Conservation (phyloP, 2,329 filamentous ascomycete genomes). For the Ceratocystis smalleyi region DNA sequence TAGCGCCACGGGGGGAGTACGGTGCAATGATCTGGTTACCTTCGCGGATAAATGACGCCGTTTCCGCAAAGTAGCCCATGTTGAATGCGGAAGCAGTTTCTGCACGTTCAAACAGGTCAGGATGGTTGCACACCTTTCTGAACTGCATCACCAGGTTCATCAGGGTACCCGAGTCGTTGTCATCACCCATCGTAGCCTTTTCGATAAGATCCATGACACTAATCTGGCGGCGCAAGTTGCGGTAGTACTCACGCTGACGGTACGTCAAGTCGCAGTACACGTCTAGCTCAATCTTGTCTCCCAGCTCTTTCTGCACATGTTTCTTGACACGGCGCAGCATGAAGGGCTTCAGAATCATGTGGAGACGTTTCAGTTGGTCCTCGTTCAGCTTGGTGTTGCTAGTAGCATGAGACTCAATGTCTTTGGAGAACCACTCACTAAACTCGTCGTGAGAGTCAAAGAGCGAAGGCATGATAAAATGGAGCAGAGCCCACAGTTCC, state of each 20-base stretch:
- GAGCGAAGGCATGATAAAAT: conserved; percentile 99
- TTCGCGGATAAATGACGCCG: conserved; percentile 85
- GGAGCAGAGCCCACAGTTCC: conserved; percentile 88
- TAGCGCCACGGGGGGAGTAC: conserved; percentile 75
- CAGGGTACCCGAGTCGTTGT: conserved; percentile 83
- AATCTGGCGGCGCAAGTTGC: conserved; percentile 86
- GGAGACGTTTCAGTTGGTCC: conserved; percentile 86
- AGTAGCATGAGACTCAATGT: conserved; percentile 95
- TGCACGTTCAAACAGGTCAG: conserved; percentile 87
- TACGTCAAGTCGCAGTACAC: conserved; percentile 96
- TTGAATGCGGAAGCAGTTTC: conserved; percentile 80
- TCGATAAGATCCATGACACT: conserved; percentile 98
- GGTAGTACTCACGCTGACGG: conserved; percentile 84
- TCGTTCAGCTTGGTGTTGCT: conserved; percentile 99
- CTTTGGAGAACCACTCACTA: conserved; percentile 87
- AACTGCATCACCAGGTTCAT: conserved; percentile 99
- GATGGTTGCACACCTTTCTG: conserved; percentile 97
- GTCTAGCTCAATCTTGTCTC: conserved; percentile 95
- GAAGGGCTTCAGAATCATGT: conserved; percentile 98
- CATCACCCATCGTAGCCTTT: conserved; percentile 85
- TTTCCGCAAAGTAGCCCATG: conserved; percentile 79
- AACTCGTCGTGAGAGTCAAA: conserved; percentile 92
- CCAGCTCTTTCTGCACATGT: conserved; percentile 95
- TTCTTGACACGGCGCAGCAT: conserved; percentile 99
- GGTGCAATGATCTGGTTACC: conserved; percentile 62